These are phyloP conservation scores for Myriosclerotinia scirpicola DNA, from an alignment of 2,329 filamentous ascomycete genomes.

Conservation along the genomic window DNA sequence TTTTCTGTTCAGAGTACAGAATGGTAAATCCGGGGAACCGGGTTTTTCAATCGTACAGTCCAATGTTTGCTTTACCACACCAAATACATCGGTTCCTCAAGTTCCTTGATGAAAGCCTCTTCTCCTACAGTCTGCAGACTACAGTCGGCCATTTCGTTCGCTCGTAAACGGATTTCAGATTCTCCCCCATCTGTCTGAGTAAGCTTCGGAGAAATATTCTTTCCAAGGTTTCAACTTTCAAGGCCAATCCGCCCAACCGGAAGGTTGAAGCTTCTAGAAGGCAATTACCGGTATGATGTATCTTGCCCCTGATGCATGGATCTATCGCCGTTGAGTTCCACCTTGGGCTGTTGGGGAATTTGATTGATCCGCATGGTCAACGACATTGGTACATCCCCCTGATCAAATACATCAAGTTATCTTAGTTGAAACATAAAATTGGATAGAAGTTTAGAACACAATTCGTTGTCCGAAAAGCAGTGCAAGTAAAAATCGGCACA, in stretches of 20 bases:
- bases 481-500: not conserved
- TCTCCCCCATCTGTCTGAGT: conserved; percentile 1
- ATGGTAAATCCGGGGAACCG: conserved; percentile 20
- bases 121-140: too few species aligned
- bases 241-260: not conserved
- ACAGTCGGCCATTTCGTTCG: not conserved
- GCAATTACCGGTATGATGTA: conserved; percentile 24
- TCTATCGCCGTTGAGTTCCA: conserved; percentile 16
- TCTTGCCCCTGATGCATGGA: conserved; percentile 16
- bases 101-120: not conserved
- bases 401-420: not conserved
- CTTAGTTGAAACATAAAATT: not conserved
- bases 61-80: conserved; percentile 15
- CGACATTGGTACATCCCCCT: conserved; percentile 12
- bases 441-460: not conserved
- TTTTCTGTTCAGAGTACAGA: conserved; percentile 15
- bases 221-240: not conserved
- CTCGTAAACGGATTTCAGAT: not conserved
- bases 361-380: not conserved
- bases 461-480: not conserved
- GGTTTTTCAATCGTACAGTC: conserved; percentile 19
- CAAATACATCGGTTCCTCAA: not conserved
- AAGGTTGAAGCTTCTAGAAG: conserved; percentile 19
- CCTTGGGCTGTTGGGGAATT: not conserved
- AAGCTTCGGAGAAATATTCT: conserved; percentile 16